Percentiles rank a stretch among this genome's conserved stretches.
These are phyloP conservation scores for Cenococcum geophilum DNA, from an alignment of 495 filamentous ascomycete species.

Conservation along the genomic window DNA sequence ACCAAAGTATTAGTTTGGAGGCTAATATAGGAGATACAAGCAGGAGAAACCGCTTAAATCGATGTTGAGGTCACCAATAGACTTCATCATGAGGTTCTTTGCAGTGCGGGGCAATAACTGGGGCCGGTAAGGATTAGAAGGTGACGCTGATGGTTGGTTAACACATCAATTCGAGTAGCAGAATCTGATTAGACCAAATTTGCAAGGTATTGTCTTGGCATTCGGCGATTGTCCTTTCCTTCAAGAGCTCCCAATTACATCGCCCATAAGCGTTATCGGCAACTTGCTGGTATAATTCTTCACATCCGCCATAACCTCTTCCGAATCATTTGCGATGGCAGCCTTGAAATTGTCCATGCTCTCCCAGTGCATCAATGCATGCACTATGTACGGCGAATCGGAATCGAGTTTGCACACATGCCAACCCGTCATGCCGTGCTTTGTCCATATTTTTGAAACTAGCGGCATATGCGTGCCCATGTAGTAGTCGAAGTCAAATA, in stretches of 20 bases:
- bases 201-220: not conserved
- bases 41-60: too few species aligned
- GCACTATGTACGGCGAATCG: slow-evolving; percentile 19
- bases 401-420: slow-evolving; percentile 11
- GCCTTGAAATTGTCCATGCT: slow-evolving; percentile 22
- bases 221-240: not conserved
- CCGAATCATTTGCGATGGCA: slow-evolving; percentile 17
- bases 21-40: too few species aligned
- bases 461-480: slow-evolving; percentile 31
- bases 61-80: too few species aligned
- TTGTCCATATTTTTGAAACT: slow-evolving; percentile 21
- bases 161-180: slow-evolving; percentile 2
- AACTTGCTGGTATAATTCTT: slow-evolving; percentile 22
- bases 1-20: too few species aligned
- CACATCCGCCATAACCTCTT: slow-evolving; percentile 27
- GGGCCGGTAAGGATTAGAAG: not conserved
- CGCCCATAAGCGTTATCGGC: slow-evolving; percentile 14
- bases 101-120: not conserved
- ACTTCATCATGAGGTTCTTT: too few species aligned
- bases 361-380: slow-evolving; percentile 26
- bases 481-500: slow-evolving; percentile 33
- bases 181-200: not conserved
- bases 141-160: slow-evolving; percentile 2
- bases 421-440: slow-evolving; percentile 26
- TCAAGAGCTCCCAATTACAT: slow-evolving; percentile 2